Percentiles rank a stretch among this genome's conserved stretches.
Conservation (phyloP, 2,329 filamentous ascomycete species). For the Trichoderma brevicompactum region DNA sequence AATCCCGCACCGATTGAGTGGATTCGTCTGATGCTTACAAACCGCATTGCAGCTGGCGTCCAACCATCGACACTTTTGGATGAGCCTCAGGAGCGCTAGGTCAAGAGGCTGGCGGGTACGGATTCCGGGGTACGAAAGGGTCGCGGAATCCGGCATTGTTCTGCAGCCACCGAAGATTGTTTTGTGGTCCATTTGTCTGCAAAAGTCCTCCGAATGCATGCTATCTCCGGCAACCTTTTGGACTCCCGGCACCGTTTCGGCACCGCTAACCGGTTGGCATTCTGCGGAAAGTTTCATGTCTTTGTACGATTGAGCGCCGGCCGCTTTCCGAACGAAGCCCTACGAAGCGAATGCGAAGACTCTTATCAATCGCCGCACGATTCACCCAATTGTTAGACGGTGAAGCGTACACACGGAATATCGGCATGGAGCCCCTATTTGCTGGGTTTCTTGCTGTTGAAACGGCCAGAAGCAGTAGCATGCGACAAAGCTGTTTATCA, state of each 20-base stretch:
- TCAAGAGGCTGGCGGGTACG: constrained; percentile 15
- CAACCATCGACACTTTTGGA: background rate
- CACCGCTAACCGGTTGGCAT: background rate
- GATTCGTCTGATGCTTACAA: constrained; percentile 8
- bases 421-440: constrained; percentile 14
- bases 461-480: background rate
- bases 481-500: background rate
- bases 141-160: constrained; percentile 9
- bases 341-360: background rate
- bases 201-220: constrained; percentile 20
- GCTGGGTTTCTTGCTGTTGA: background rate
- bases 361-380: background rate
- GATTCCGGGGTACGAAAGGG: constrained; percentile 4
- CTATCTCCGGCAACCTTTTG: constrained; percentile 23
- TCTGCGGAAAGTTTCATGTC: background rate
- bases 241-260: constrained; percentile 18
- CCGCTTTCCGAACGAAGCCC: background rate
- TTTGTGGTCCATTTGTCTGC: background rate
- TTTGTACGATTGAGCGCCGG: background rate
- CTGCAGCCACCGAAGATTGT: background rate
- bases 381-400: background rate
- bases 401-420: background rate
- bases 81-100: background rate
- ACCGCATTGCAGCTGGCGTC: background rate
- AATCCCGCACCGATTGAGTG: constrained; percentile 3